Conservation (phyloP, 1,284 basidiomycete species). For the Leccinum insigne region DNA sequence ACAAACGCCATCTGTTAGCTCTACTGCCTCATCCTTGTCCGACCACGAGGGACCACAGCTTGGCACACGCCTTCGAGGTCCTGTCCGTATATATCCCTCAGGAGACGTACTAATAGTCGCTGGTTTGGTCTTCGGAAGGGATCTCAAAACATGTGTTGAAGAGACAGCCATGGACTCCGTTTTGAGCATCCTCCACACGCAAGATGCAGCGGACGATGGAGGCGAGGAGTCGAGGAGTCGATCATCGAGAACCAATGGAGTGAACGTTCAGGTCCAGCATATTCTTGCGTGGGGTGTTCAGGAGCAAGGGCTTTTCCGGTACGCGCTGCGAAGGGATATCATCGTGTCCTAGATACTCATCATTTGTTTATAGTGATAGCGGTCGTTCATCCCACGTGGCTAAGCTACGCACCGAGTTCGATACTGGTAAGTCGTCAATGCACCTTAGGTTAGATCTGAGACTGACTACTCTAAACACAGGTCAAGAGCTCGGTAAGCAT, state of each 20-base stretch:
- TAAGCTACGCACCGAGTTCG: slow-evolving; percentile 79
- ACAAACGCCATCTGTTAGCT: slow-evolving; percentile 56
- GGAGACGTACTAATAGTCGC: slow-evolving; percentile 31
- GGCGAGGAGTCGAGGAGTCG: slow-evolving; percentile 16
- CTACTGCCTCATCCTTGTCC: slow-evolving; percentile 50
- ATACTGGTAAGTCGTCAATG: slow-evolving; percentile 56
- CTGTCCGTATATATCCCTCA: slow-evolving; percentile 41
- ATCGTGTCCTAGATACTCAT: slow-evolving; percentile 10
- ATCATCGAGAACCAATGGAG: slow-evolving; percentile 19
- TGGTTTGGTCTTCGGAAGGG: slow-evolving; percentile 66
- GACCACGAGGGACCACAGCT: slow-evolving; percentile 60
- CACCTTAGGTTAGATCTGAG: neutral
- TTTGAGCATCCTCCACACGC: slow-evolving; percentile 21
- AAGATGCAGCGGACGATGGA: slow-evolving; percentile 19
- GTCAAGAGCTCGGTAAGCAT: slow-evolving; percentile 28
- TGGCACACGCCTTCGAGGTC: slow-evolving; percentile 55
- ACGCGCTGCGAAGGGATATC: slow-evolving; percentile 24
- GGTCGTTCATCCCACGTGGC: slow-evolving; percentile 76
- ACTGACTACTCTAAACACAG: slow-evolving; percentile 37
- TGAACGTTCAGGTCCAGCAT: slow-evolving; percentile 50
- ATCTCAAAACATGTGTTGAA: slow-evolving; percentile 54
- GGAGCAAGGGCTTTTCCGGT: slow-evolving; percentile 86
- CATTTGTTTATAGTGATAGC: slow-evolving; percentile 51
- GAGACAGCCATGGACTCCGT: slow-evolving; percentile 54
- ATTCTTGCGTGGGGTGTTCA: slow-evolving; percentile 76